These are phyloP conservation scores for Elaeagnus macrophylla DNA, from an alignment of 306 rosid genomes.

Conservation along the genomic window DNA sequence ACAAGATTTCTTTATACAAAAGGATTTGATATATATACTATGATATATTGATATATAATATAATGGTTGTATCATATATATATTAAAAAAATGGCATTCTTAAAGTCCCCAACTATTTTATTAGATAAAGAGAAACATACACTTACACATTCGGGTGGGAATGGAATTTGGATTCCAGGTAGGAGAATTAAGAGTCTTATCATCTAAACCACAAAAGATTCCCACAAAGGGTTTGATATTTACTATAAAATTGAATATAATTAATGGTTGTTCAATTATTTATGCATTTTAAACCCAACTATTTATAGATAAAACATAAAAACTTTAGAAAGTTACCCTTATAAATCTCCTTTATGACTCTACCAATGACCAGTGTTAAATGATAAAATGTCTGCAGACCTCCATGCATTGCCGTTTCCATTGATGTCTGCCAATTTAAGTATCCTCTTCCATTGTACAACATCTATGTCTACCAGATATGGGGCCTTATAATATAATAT, in stretches of 20 bases:
- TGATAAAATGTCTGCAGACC: constrained; percentile 59
- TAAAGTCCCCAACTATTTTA: not conserved
- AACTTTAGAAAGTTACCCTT: constrained; percentile 43
- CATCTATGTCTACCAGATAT: constrained; percentile 67
- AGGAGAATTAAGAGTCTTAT: too few relatives aligned
- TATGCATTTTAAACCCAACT: not conserved
- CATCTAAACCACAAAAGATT: too few relatives aligned
- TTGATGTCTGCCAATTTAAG: constrained; percentile 55
- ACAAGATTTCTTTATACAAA: too few relatives aligned
- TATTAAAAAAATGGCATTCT: not conserved
- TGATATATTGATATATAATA: too few relatives aligned
- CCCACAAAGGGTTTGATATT: too few relatives aligned
- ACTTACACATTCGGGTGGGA: too few relatives aligned
- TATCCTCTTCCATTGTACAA: constrained; percentile 62
- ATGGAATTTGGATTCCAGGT: too few relatives aligned
- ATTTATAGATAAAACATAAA: not conserved
- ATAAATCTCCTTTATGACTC: constrained; percentile 72
- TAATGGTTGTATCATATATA: too few relatives aligned
- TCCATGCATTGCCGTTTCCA: constrained; percentile 58
- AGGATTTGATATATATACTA: too few relatives aligned
- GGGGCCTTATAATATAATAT: constrained; percentile 63
- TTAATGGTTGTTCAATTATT: too few relatives aligned
- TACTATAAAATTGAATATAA: too few relatives aligned
- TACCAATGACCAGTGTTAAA: constrained; percentile 98
- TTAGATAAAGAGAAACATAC: too few relatives aligned